phyloP scores from a whole-genome alignment of 2,329 filamentous ascomycete genomes.

The Penicillium sumatraense region DNA sequence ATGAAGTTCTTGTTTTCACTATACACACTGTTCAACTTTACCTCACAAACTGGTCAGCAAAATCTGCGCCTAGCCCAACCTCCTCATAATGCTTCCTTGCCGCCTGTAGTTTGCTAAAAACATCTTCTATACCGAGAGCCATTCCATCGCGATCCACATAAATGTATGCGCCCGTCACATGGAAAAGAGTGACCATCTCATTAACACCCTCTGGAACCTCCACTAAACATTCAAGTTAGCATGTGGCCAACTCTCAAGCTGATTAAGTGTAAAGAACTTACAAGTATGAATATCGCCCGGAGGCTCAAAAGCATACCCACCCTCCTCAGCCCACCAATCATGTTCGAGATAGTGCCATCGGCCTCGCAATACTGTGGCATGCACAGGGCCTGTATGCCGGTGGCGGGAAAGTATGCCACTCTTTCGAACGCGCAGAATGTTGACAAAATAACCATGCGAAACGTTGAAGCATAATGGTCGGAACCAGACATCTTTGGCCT shows the following conservation, averaged over 20 bases:
- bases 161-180: constrained; percentile 42
- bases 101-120: constrained; percentile 38
- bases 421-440: constrained; percentile 36
- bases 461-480: constrained; percentile 36
- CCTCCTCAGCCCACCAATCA: constrained; percentile 41
- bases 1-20: neutral
- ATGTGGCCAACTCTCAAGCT: neutral
- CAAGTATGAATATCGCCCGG: constrained; percentile 41
- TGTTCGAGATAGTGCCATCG: constrained; percentile 46
- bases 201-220: constrained; percentile 39
- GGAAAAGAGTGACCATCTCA: constrained; percentile 42
- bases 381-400: constrained; percentile 38
- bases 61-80: constrained; percentile 36
- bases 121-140: constrained; percentile 38
- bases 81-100: constrained; percentile 38
- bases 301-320: constrained; percentile 41
- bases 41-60: constrained; percentile 34
- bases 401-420: constrained; percentile 41
- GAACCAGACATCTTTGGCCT: constrained; percentile 37
- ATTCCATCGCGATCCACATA: constrained; percentile 40
- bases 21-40: constrained; percentile 1
- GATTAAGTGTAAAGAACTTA: neutral
- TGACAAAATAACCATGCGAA: constrained; percentile 39
- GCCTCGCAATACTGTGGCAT: constrained; percentile 37
- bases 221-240: constrained; percentile 8